phyloP scores from a whole-genome alignment of 805 yeast genomes.

The Scheffersomyces spartinae region DNA sequence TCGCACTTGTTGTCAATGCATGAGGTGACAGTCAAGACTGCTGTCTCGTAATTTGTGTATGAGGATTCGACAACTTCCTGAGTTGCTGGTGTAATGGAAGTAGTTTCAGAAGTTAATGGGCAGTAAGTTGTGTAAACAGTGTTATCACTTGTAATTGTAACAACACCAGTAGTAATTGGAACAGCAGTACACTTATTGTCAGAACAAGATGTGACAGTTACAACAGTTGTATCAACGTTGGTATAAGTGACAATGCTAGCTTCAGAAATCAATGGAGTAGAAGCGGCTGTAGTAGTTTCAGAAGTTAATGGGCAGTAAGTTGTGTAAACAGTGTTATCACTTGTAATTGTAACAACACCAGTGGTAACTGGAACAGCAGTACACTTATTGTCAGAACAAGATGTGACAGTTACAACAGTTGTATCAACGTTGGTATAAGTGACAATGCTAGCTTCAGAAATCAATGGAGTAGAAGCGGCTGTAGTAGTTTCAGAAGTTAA shows the following conservation, averaged over 20 bases:
- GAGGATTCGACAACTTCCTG: conserved; percentile 5
- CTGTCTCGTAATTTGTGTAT: no score
- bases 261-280: conserved; percentile 8
- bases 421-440: conserved; percentile 16
- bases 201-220: conserved; percentile 3
- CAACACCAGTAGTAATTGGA: conserved; percentile 6
- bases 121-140: conserved; percentile 25
- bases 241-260: conserved; percentile 3
- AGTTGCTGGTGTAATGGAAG: conserved; percentile 4
- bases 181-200: conserved; percentile 5
- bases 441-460: no score
- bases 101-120: conserved; percentile 12
- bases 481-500: no score
- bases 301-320: conserved; percentile 20
- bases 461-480: conserved; percentile 10
- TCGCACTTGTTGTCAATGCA: conserved; percentile 19
- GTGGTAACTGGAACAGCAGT: conserved; percentile 17
- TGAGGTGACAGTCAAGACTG: conserved; percentile 16
- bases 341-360: conserved; percentile 25
- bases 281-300: conserved; percentile 3
- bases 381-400: conserved; percentile 23
- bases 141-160: conserved; percentile 5
- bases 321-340: conserved; percentile 18
- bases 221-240: conserved; percentile 5
- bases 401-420: conserved; percentile 25